Conservation (phyloP, 2,329 filamentous ascomycete species). For the Cladosporium sp. region DNA sequence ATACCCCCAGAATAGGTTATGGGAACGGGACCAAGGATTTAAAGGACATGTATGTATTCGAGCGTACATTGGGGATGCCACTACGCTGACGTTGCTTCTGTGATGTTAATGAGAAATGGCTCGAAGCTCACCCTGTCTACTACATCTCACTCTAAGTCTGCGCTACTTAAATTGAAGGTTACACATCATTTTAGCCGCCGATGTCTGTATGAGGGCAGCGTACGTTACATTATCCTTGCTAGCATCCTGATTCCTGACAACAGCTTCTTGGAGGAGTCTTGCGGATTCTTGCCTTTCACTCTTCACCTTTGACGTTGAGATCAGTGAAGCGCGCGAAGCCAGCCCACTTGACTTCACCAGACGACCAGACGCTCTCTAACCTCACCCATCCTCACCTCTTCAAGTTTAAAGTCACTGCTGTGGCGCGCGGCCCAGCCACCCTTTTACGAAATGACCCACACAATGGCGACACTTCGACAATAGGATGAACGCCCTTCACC, state of each 20-base stretch:
- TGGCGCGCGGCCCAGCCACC: neutral
- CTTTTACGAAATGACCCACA: neutral
- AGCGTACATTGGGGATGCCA: neutral
- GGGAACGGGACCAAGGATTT: neutral
- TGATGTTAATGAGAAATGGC: neutral
- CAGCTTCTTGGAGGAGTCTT: neutral
- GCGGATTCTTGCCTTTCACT: neutral
- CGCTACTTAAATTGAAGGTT: neutral
- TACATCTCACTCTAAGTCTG: neutral
- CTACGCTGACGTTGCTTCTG: neutral
- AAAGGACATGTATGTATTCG: constrained; percentile 1
- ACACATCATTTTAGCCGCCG: neutral
- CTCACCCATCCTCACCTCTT: neutral
- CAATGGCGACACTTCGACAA: neutral
- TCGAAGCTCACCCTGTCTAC: neutral
- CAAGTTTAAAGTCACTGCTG: constrained; percentile 1
- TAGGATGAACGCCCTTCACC: neutral
- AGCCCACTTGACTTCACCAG: neutral
- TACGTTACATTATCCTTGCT: neutral
- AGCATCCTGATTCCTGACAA: neutral
- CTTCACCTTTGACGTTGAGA: neutral
- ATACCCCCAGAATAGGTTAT: neutral
- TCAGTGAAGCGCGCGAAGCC: neutral
- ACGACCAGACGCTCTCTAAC: neutral
- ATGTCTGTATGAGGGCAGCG: neutral